Evolutionary conservation across 768 basidiomycete genomes (phyloP), one percentile per base, ranked within the genome.

Genomic region (Mycena rebaudengoi): DNA sequence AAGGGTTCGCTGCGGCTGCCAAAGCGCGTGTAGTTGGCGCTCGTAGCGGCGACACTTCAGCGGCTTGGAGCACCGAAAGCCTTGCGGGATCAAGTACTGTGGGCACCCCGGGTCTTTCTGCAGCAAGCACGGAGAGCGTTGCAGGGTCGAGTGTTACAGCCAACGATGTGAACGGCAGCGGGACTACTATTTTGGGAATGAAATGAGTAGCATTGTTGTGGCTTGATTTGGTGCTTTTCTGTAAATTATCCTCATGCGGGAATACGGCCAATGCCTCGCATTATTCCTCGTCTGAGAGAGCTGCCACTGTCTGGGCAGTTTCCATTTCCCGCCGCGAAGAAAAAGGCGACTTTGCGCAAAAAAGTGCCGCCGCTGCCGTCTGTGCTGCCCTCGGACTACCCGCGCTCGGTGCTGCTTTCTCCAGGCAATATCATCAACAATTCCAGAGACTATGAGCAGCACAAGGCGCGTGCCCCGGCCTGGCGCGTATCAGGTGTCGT

Each of bases 181-280:
- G n/a, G n/a, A n/a, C n/a, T n/a, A n/a, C n/a, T n/a, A n/a, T n/a
- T n/a, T n/a, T n/a, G n/a, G n/a, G n/a, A n/a, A n/a, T n/a, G n/a
- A n/a, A n/a, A n/a, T n/a, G n/a, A n/a, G n/a, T n/a, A n/a, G n/a
- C n/a, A n/a, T n/a, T n/a, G n/a, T n/a, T n/a, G n/a, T n/a, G n/a
- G n/a, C n/a, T n/a, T n/a, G n/a, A n/a, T n/a, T n/a, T n/a, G n/a
- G n/a, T n/a, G n/a, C n/a, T n/a, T n/a, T n/a, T n/a, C n/a, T n/a
- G n/a, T n/a, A n/a, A n/a, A n/a, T n/a, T n/a, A n/a, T n/a, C n/a
- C n/a, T n/a, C n/a, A n/a, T n/a, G n/a, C n/a, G n/a, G n/a, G n/a
- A n/a, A n/a, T n/a, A n/a, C n/a, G n/a, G n/a, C n/a, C n/a, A n/a
- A 92, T 92, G 91, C 86, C 89, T 71, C 90, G 90, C 67, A 79